These are phyloP conservation scores for Oryza australiensis DNA, from an alignment of 176 grass and related monocot genomes.

Conservation along the genomic window DNA sequence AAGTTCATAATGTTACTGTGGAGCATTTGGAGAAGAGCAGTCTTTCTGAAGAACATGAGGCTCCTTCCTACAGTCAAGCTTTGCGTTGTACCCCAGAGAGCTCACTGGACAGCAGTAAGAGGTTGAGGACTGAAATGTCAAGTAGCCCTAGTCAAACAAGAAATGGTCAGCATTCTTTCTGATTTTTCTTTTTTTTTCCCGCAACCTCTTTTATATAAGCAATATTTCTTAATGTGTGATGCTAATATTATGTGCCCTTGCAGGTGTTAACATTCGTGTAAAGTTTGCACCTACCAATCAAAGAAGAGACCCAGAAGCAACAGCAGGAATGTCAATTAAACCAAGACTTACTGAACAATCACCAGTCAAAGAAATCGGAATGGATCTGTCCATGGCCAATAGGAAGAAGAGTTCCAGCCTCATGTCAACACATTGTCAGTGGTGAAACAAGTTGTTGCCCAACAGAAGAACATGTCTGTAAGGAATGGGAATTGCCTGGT, in stretches of 20 bases:
- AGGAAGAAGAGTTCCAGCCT: not conserved
- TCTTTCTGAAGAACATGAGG: slow-evolving; percentile 44
- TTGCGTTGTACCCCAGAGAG: slow-evolving; percentile 27
- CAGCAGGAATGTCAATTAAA: not conserved
- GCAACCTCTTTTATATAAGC: not conserved
- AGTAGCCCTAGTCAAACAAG: slow-evolving; percentile 20
- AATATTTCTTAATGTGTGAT: not conserved
- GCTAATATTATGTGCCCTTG: not conserved
- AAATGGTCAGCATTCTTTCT: slow-evolving; percentile 5
- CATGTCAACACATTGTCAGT: not conserved
- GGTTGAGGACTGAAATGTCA: not conserved
- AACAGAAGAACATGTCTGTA: not conserved
- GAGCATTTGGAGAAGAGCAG: slow-evolving; percentile 41
- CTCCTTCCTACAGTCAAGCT: not conserved
- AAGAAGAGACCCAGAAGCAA: not conserved
- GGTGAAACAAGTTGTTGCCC: not conserved
- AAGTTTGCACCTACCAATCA: not conserved
- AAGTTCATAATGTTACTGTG: not conserved
- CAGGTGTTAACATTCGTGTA: not conserved
- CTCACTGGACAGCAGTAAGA: slow-evolving; percentile 45
- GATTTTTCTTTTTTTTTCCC: not conserved
- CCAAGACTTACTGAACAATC: not conserved
- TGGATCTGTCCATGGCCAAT: slow-evolving; percentile 1
- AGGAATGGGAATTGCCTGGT: not conserved
- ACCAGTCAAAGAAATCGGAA: not conserved